Evolutionary conservation across 2,329 filamentous ascomycete species (phyloP).

Genomic region (Pyrenochaeta sp.): DNA sequence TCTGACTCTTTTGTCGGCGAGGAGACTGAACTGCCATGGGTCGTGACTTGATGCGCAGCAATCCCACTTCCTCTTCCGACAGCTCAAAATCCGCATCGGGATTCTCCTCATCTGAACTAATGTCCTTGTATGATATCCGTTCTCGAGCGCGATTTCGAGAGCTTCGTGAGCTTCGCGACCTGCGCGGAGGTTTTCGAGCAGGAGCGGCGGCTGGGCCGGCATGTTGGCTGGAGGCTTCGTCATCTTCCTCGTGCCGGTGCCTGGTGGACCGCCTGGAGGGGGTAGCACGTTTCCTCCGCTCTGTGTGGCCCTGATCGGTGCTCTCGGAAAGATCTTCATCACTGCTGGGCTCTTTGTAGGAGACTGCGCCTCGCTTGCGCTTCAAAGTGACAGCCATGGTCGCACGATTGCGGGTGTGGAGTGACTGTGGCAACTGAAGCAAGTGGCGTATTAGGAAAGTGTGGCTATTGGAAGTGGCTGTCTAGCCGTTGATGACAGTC

Average conservation of each 20-base stretch:
- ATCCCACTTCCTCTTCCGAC: slow-evolving; percentile 19
- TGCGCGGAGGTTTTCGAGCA: slow-evolving; percentile 1
- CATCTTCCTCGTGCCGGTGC: slow-evolving; percentile 20
- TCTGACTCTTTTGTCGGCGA: slow-evolving; percentile 16
- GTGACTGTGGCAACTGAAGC: neutral
- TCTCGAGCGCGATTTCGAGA: slow-evolving; percentile 21
- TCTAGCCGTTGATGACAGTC: slow-evolving; percentile 4
- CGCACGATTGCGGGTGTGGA: neutral
- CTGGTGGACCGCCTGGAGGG: slow-evolving; percentile 38
- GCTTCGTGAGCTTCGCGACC: slow-evolving; percentile 10
- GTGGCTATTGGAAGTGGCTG: neutral
- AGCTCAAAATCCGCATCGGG: slow-evolving; percentile 38
- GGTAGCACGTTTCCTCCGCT: slow-evolving; percentile 21
- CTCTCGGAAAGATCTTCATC: slow-evolving; percentile 38
- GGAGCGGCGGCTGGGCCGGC: slow-evolving; percentile 10
- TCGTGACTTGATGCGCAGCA: slow-evolving; percentile 16
- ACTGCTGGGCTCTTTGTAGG: slow-evolving; percentile 48
- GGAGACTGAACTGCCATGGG: slow-evolving; percentile 12
- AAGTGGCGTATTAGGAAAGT: neutral
- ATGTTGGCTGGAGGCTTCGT: slow-evolving; percentile 18
- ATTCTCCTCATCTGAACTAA: slow-evolving; percentile 40
- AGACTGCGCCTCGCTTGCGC: slow-evolving; percentile 47
- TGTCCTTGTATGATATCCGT: slow-evolving; percentile 44
- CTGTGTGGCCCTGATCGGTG: slow-evolving; percentile 19
- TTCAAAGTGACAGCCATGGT: slow-evolving; percentile 42